Percentiles rank a stretch among this genome's conserved stretches.
These are phyloP conservation scores for Geranomyces variabilis DNA, from an alignment of 192 early-diverging fungal species.

Conservation along the genomic window DNA sequence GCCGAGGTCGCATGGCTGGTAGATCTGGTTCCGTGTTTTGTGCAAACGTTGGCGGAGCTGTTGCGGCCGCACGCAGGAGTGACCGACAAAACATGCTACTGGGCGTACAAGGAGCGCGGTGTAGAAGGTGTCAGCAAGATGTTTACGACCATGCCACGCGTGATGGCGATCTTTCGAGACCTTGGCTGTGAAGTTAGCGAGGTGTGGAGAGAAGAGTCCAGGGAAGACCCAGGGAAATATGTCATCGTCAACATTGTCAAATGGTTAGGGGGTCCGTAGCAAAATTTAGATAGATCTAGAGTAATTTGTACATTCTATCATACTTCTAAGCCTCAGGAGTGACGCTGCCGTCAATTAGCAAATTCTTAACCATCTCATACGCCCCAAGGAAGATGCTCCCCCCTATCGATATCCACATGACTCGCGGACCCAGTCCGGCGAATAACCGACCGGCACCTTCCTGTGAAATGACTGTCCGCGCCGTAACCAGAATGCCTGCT, in stretches of 20 bases:
- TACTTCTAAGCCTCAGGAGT: too few relatives aligned
- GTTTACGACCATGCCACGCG: conserved; percentile 31
- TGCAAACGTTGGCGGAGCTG: conserved; percentile 6
- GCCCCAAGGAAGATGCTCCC: conserved; percentile 94
- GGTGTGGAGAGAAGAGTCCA: conserved; percentile 17
- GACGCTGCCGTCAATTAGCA: background rate
- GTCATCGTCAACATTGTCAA: conserved; percentile 29
- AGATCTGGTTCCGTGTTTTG: conserved; percentile 28
- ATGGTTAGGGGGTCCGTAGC: background rate
- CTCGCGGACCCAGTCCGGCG: conserved; percentile 89
- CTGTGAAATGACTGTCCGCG: conserved; percentile 72
- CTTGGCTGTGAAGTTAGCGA: conserved; percentile 20
- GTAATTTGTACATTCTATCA: too few relatives aligned
- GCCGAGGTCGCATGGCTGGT: conserved; percentile 32
- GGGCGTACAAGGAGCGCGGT: conserved; percentile 37
- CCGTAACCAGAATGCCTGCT: conserved; percentile 59
- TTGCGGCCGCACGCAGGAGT: background rate
- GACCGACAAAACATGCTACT: conserved; percentile 25
- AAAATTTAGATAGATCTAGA: too few relatives aligned
- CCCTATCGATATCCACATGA: conserved; percentile 94
- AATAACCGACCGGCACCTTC: conserved; percentile 81
- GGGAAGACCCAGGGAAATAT: conserved; percentile 27
- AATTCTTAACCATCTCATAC: conserved; percentile 68
- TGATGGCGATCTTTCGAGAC: conserved; percentile 13
- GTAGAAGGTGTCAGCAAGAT: conserved; percentile 22